Base-by-base conservation (phyloP, 1,139 yeast species). In the Magnusiomyces sp. region DNA sequence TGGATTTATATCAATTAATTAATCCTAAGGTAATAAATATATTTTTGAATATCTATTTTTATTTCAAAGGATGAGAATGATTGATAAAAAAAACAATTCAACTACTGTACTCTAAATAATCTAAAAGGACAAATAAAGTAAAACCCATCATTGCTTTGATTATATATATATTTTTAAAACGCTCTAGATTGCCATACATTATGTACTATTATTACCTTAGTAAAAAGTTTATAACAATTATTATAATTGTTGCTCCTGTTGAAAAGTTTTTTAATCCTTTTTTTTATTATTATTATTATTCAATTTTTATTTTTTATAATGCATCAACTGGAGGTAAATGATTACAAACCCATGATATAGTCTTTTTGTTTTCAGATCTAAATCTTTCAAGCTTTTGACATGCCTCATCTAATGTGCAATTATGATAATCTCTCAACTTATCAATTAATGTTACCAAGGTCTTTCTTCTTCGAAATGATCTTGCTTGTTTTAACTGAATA, bases 321-420 rank as follows among this genome's bases (percentile, higher is more conserved):
- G 11, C 9, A 17, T 42, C 37, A 3, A 33, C 45, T 13, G 31
- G n/a, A 11, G 45, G 45, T 6, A 42, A 33, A 33, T 42, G 45
- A 31, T 42, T 42, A 19, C 45, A 42, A 33, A 42, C 45, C 45
- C 45, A 42, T 4, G 45, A 42, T 31, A 42, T 42, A 9, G 45
- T 42, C n/a, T 42, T 42, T 13, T 42, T 16, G 9, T 32, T 14
- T 2, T 5, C 19, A 9, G 32, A 14, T 32, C 16, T 42, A 42
- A 42, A 42, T 2, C 27, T 42, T 31, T 42, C 45, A 38, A 42
- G 19, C 39, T 17, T 29, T 19, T 17, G 16, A 16, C 45, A 42
- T 2, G 45, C 45, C 17, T 31, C 38, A 20, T 42, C 39, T 2
- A 33, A 10, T 6, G 17, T 13, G 29, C 45, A 42, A 2, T 17